Percentiles rank a stretch among this genome's conserved stretches.
Conservation (phyloP, 257 asterid species). For the Ocimum tenuiflorum region DNA sequence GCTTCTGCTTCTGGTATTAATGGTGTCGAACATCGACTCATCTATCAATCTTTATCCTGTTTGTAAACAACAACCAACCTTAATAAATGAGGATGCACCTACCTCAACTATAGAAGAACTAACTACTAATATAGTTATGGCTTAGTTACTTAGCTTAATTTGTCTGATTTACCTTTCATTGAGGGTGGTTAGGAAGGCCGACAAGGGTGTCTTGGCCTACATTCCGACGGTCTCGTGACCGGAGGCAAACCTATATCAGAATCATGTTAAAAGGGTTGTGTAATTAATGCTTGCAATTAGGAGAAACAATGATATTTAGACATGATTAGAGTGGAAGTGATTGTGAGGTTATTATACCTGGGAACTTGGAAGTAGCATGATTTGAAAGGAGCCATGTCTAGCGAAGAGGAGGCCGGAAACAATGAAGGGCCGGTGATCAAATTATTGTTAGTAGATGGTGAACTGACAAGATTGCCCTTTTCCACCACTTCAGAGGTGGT, state of each 20-base stretch:
- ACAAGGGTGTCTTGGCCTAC: slow-evolving; percentile 38
- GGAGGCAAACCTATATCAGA: slow-evolving; percentile 47
- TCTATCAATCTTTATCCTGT: slow-evolving; percentile 26
- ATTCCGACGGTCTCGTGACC: slow-evolving; percentile 71
- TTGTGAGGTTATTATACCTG: slow-evolving; percentile 27
- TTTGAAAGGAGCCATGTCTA: slow-evolving; percentile 53
- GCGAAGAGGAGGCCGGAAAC: slow-evolving; percentile 30
- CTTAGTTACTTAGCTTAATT: background rate
- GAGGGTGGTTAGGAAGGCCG: slow-evolving; percentile 35
- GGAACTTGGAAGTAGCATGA: slow-evolving; percentile 62
- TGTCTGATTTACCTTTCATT: slow-evolving; percentile 33
- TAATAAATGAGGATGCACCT: slow-evolving; percentile 24
- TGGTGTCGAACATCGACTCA: background rate
- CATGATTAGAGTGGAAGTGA: background rate
- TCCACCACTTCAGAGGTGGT: slow-evolving; percentile 18
- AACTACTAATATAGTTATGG: slow-evolving; percentile 19
- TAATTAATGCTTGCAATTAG: slow-evolving; percentile 5
- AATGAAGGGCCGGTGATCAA: slow-evolving; percentile 37
- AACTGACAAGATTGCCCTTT: slow-evolving; percentile 19
- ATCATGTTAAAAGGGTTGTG: slow-evolving; percentile 2
- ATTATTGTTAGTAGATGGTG: slow-evolving; percentile 31
- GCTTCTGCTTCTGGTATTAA: background rate
- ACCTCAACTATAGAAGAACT: slow-evolving; percentile 23
- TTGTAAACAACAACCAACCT: slow-evolving; percentile 19
- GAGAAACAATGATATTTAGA: background rate